These are phyloP conservation scores for Pythium sukuiense DNA, from an alignment of 352 stramenopile genomes.

Conservation along the genomic window DNA sequence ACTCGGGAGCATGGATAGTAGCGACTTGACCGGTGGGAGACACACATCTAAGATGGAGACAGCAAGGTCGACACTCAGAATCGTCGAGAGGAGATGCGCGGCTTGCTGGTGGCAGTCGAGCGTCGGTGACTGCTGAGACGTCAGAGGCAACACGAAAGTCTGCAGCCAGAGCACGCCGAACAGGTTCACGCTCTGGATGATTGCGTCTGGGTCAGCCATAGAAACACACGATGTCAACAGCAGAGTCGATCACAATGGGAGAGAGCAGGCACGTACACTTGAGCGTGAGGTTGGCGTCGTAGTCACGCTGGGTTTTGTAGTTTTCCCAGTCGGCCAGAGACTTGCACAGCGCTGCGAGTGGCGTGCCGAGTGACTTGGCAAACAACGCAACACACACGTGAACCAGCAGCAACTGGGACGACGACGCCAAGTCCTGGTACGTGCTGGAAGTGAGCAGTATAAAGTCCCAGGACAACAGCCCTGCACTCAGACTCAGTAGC, in stretches of 20 bases:
- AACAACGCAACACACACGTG: conserved; percentile 44
- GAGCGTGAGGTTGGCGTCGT: conserved; percentile 73
- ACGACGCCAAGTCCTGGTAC: conserved; percentile 27
- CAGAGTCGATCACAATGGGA: background rate
- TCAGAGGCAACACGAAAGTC: conserved; percentile 43
- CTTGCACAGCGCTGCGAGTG: conserved; percentile 28
- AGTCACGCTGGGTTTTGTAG: conserved; percentile 60
- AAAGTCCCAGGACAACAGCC: conserved; percentile 34
- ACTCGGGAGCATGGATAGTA: background rate
- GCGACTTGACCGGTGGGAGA: background rate
- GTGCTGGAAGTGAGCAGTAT: conserved; percentile 37
- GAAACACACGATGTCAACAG: background rate
- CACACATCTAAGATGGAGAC: conserved; percentile 44
- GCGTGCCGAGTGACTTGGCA: conserved; percentile 35
- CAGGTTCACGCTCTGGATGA: conserved; percentile 63
- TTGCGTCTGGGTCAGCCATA: conserved; percentile 31
- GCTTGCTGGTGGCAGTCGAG: conserved; percentile 50
- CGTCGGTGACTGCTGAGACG: conserved; percentile 9
- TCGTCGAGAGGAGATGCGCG: conserved; percentile 42
- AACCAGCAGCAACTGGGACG: conserved; percentile 24
- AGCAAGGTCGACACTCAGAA: conserved; percentile 40
- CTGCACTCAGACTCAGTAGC: conserved; percentile 23
- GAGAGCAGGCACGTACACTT: conserved; percentile 47
- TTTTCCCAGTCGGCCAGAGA: conserved; percentile 73
- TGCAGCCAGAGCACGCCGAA: conserved; percentile 59